Evolutionary conservation across 2,329 filamentous ascomycete species (phyloP).

Genomic region (Penicillium sp.): DNA sequence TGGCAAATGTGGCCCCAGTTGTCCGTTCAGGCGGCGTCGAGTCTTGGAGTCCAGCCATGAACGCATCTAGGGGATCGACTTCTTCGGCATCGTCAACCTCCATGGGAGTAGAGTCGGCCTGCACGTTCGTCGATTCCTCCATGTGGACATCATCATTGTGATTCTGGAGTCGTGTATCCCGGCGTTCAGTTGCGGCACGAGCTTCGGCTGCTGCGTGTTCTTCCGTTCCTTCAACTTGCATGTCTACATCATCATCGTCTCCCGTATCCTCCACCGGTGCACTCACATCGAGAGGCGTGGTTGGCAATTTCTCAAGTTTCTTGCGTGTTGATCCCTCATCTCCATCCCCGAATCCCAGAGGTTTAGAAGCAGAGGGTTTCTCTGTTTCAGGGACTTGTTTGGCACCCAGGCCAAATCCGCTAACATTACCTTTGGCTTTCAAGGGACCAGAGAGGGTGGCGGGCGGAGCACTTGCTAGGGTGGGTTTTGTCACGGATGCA

Average conservation of each 20-base stretch:
- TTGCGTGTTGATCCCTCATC: conserved; percentile 84
- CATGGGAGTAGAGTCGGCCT: conserved; percentile 37
- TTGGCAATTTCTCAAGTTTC: conserved; percentile 87
- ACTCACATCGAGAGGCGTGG: conserved; percentile 64
- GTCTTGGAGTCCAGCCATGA: conserved; percentile 73
- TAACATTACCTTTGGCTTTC: conserved; percentile 70
- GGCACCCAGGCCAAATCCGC: conserved; percentile 75
- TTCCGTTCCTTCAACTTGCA: conserved; percentile 75
- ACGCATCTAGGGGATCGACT: conserved; percentile 92
- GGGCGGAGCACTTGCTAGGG: conserved; percentile 41
- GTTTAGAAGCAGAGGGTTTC: conserved; percentile 67
- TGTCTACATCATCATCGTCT: conserved; percentile 70
- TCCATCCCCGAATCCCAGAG: conserved; percentile 80
- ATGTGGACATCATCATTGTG: conserved; percentile 48
- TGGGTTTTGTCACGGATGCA: conserved; percentile 35
- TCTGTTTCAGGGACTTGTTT: conserved; percentile 65
- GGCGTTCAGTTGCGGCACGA: conserved; percentile 78
- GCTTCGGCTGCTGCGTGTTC: conserved; percentile 85
- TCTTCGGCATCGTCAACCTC: conserved; percentile 52
- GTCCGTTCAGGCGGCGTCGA: conserved; percentile 44
- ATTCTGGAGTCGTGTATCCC: conserved; percentile 63
- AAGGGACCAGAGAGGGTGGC: conserved; percentile 47
- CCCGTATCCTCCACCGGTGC: conserved; percentile 60
- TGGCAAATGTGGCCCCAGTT: conserved; percentile 33
- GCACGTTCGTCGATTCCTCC: conserved; percentile 39